Evolutionary conservation across 805 yeast species (phyloP).

Genomic region (Metschnikowia colocasiae): DNA sequence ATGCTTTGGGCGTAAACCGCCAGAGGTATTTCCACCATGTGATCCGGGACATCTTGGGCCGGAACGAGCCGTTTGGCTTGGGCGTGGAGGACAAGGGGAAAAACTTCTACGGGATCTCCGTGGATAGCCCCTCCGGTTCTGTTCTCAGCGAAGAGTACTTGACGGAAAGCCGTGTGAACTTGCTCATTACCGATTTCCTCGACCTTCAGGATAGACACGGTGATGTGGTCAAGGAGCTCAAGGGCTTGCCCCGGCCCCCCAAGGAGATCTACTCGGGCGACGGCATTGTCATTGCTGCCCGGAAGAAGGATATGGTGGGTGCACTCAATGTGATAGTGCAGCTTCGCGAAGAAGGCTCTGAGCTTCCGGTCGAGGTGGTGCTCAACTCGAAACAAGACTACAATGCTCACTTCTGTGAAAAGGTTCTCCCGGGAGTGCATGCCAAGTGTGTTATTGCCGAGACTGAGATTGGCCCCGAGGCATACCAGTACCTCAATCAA

Average conservation of each 20-base stretch:
- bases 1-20: conserved; percentile 8
- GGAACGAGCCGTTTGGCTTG: conserved; percentile 14
- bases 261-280: conserved; percentile 25
- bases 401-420: conserved; percentile 48
- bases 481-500: conserved; percentile 20
- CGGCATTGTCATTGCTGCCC: conserved; percentile 36
- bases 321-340: conserved; percentile 31
- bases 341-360: conserved; percentile 41
- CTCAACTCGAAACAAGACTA: conserved; percentile 39
- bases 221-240: conserved; percentile 24
- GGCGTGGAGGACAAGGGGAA: conserved; percentile 8
- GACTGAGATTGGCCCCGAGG: conserved; percentile 48
- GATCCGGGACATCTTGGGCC: conserved; percentile 12
- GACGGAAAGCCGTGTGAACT: conserved; percentile 12
- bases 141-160: conserved; percentile 8
- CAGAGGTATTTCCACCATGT: conserved; percentile 12
- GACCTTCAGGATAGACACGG: conserved; percentile 28
- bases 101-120: conserved; percentile 6
- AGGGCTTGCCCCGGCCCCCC: conserved; percentile 25
- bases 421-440: conserved; percentile 55
- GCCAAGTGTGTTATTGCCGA: conserved; percentile 62
- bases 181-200: conserved; percentile 18
- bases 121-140: background rate
- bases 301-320: conserved; percentile 25
- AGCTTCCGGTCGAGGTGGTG: conserved; percentile 43